phyloP scores from a whole-genome alignment of 106 monocot genomes.

The Gastrodia elata region DNA sequence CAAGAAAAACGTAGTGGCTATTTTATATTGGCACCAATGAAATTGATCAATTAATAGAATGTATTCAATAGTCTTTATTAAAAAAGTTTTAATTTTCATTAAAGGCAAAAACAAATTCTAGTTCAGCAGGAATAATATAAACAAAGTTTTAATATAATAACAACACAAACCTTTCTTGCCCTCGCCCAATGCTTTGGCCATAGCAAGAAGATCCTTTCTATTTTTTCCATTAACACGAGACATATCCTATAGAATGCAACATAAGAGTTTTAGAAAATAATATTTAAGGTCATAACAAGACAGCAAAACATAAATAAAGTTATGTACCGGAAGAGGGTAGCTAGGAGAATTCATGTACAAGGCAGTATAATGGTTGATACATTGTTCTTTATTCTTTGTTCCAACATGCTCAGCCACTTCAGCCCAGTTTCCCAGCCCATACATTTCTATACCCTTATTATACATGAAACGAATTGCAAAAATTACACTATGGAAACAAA shows the following conservation, averaged over 20 bases:
- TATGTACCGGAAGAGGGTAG: conserved; percentile 88
- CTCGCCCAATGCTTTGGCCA: conserved; percentile 90
- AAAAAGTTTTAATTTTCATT: conserved; percentile 1
- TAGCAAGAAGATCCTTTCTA: conserved; percentile 96
- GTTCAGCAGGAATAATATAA: not conserved
- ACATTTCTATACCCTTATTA: conserved; percentile 87
- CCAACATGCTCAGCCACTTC: conserved; percentile 99
- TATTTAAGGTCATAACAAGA: not conserved
- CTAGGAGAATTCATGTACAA: conserved; percentile 86
- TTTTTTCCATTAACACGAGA: conserved; percentile 96
- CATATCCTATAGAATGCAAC: conserved; percentile 61
- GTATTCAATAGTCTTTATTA: not conserved
- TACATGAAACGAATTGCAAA: not conserved
- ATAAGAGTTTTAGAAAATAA: conserved; percentile 4
- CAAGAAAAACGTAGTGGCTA: not conserved
- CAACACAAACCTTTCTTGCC: conserved; percentile 58
- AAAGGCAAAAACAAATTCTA: not conserved
- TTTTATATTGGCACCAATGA: not conserved
- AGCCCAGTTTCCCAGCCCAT: conserved; percentile 90
- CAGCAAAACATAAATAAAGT: not conserved
- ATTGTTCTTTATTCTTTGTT: conserved; percentile 80
- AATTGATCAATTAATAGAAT: not conserved
- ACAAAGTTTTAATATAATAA: not conserved
- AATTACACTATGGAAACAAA: not conserved
- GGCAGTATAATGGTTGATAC: conserved; percentile 82